Evolutionary conservation across 768 basidiomycete species (phyloP), one percentile per base, ranked within the genome.

Genomic region (Tricholoma hemisulphureum): DNA sequence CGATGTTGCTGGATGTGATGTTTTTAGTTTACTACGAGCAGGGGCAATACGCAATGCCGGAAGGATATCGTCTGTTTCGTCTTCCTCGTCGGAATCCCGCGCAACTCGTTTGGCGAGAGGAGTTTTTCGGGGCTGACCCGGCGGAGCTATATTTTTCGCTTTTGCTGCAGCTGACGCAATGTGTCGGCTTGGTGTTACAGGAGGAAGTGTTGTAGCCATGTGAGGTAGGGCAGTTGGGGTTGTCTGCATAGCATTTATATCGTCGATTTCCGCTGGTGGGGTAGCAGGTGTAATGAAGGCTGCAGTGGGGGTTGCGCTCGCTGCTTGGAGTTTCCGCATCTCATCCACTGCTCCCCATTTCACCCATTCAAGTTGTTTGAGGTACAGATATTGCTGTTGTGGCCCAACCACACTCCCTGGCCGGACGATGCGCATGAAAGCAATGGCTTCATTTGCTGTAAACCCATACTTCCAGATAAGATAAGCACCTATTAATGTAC

Each of bases 381-480:
- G 84, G 69, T 95, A 95, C 83, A 97, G 87, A 69, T 92, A 97
- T 70, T 97, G 94, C 68, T 94, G 93, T 63, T 94, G 92, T 18
- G 92, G 92, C 11, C 93, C 93, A 51, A 95, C 93, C 43, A 95
- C 93, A 57, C 88, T 89, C 6, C 95, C 96, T 2, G 97, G 97
- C 45, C 97, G 87, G 55, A 97, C 87, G 63, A 99, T 93, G 18
- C 97, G 89, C 97, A 98, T 98, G 73, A 95, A 98, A 0, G 90
- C 97, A 56, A 98, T 98, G 5, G 90, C 97, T 74, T 98, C 93
- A 51, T 87, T 84, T 1, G 96, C 96, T 16, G 95, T 93, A 70
- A 99, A 99, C 20, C 92, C 93, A 66, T 98, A 96, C 73, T 98
- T 98, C 91, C 97, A 99, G 60, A 97, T 92, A 55, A 99, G 82